Evolutionary conservation across 495 filamentous ascomycete genomes (phyloP), one percentile per base, ranked within the genome.

Genomic region (Penicillium cinerascens): DNA sequence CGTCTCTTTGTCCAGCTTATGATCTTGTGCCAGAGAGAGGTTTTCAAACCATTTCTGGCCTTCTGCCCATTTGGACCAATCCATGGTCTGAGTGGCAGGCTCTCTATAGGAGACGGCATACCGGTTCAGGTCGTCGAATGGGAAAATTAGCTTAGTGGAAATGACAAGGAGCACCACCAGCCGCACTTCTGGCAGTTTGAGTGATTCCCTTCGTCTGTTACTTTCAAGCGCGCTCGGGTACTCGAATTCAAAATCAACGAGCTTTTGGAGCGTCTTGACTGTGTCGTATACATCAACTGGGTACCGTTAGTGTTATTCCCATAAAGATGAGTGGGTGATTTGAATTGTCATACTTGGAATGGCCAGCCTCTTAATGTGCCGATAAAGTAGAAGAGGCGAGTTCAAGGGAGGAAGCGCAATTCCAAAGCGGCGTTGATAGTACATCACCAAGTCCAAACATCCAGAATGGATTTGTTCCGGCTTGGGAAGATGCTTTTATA

Each of bases 351-450:
- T 82, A 92, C 89, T 64, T 38, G 93, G 93, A 18, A 98, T 73
- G 8, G 86, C 82, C 21, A 97, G 75, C 41, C 87, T 78, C 54
- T 78, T 84, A 23, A 95, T 79, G 51, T 87, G 85, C 36, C 84
- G 78, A 50, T 85, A 82, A 8, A 91, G 64, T 16, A 95, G 56
- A 5, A 87, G 66, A 5, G 83, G 78, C 16, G 70, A 65, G 49
- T 95, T 95, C 35, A 96, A 58, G 0, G 81, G 69, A 1, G 93
- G 92, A 46, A 96, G 83, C 0, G 69, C 61, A 59, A 96, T 75
- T 16, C 79, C 81, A 61, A 88, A 92, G 23, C 87, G 81, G 40
- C 72, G 69, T 42, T 81, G 71, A 61, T 87, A 89, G 11, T 82
- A 78, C n/a, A 82, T 55, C 10, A 81, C 71, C 42, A 91, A 55